Percentiles rank a stretch among this genome's conserved stretches.
phyloP scores from a whole-genome alignment of 257 asterid genomes.

The Solanum corneliomulleri region DNA sequence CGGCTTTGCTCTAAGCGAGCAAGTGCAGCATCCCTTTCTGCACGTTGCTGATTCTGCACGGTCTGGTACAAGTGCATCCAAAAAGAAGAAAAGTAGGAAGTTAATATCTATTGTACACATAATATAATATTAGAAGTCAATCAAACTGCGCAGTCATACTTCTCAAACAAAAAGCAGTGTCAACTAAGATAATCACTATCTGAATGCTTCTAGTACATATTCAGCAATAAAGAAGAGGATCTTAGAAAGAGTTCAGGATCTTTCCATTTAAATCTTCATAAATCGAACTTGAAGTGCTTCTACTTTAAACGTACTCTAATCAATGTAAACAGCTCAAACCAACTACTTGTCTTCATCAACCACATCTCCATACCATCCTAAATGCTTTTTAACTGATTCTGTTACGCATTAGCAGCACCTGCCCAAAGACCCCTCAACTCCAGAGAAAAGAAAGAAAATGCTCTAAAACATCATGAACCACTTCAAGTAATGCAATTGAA shows the following conservation, averaged over 20 bases:
- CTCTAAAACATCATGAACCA: neutral
- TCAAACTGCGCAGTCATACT: neutral
- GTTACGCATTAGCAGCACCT: neutral
- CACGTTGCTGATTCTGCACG: conserved; percentile 73
- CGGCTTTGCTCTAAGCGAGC: conserved; percentile 93
- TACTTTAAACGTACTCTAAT: neutral
- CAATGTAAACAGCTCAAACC: neutral
- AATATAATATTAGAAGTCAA: neutral
- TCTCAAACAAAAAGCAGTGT: neutral
- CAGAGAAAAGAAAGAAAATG: neutral
- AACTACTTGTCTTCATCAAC: neutral
- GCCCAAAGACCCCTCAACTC: neutral
- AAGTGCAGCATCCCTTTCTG: conserved; percentile 85
- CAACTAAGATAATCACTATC: neutral
- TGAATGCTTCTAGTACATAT: neutral
- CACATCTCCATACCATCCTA: neutral
- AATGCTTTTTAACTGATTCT: neutral
- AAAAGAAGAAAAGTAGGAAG: neutral
- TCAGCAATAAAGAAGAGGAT: neutral
- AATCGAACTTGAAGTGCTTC: neutral
- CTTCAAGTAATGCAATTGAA: neutral
- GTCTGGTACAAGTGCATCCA: conserved; percentile 28
- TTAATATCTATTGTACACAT: neutral
- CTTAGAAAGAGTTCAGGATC: neutral
- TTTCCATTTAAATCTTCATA: neutral